Evolutionary conservation across 805 yeast genomes (phyloP).

Genomic region (Schwanniomyces vanrijiae): DNA sequence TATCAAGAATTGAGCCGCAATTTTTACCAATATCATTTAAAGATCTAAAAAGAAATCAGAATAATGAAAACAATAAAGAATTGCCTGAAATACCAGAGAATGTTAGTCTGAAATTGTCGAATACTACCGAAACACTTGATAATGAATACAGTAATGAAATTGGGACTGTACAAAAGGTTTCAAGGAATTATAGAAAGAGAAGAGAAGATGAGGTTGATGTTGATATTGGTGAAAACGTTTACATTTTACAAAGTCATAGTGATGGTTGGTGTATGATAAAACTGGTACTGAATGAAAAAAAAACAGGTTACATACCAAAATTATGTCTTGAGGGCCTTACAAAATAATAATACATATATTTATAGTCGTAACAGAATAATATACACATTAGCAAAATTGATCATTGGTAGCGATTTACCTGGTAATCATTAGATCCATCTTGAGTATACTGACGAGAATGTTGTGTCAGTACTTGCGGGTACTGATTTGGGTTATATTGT

Average conservation of each 20-base stretch:
- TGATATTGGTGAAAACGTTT: constrained; percentile 28
- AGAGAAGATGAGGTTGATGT: constrained; percentile 36
- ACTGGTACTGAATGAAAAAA: constrained; percentile 7
- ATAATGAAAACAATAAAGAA: constrained; percentile 1
- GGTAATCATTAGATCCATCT: background rate
- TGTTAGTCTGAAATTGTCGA: background rate
- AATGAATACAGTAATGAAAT: background rate
- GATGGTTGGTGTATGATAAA: constrained; percentile 43
- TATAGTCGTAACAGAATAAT: constrained; percentile 1
- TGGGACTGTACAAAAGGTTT: constrained; percentile 4
- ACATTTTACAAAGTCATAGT: constrained; percentile 20
- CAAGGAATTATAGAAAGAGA: constrained; percentile 24
- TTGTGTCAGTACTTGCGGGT: constrained; percentile 11
- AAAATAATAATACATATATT: background rate
- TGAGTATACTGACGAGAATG: constrained; percentile 3
- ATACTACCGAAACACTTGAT: background rate
- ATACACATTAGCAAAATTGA: background rate
- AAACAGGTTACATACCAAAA: constrained; percentile 35
- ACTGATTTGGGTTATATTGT: constrained; percentile 13
- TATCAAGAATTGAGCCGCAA: constrained; percentile 1
- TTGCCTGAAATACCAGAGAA: constrained; percentile 21
- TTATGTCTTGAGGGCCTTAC: constrained; percentile 19
- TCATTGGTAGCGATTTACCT: background rate
- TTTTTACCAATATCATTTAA: constrained; percentile 3
- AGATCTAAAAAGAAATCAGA: background rate